Conservation (phyloP, 179 eudicot genomes). For the Kewa caespitosa region DNA sequence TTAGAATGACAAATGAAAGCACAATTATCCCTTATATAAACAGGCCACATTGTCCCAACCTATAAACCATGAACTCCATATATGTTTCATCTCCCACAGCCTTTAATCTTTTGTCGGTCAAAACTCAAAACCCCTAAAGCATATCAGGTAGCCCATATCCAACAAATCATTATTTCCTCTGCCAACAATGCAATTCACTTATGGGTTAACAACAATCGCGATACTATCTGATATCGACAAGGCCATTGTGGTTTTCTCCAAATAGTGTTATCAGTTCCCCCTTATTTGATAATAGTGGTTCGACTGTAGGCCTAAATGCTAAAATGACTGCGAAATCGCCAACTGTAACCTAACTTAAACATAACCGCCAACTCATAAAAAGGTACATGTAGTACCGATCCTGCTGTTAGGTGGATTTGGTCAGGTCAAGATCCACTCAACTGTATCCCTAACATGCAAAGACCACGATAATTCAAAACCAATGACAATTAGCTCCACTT, state of each 20-base stretch:
- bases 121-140: neutral
- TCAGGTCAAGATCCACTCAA: neutral
- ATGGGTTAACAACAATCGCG: too few relatives aligned
- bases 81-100: neutral
- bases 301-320: neutral
- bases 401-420: neutral
- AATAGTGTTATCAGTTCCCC: neutral
- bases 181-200: neutral
- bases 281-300: neutral
- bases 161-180: neutral
- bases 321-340: neutral
- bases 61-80: neutral
- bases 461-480: neutral
- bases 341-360: neutral
- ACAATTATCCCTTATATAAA: neutral
- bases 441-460: neutral
- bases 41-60: neutral
- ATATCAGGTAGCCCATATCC: neutral
- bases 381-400: neutral
- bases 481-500: neutral
- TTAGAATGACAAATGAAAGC: neutral
- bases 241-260: neutral
- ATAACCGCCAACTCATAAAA: neutral
- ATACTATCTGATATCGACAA: too few relatives aligned
- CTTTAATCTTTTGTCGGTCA: neutral